Evolutionary conservation across 345 rosid genomes (phyloP).

Genomic region (Eucalyptus pauciflora): DNA sequence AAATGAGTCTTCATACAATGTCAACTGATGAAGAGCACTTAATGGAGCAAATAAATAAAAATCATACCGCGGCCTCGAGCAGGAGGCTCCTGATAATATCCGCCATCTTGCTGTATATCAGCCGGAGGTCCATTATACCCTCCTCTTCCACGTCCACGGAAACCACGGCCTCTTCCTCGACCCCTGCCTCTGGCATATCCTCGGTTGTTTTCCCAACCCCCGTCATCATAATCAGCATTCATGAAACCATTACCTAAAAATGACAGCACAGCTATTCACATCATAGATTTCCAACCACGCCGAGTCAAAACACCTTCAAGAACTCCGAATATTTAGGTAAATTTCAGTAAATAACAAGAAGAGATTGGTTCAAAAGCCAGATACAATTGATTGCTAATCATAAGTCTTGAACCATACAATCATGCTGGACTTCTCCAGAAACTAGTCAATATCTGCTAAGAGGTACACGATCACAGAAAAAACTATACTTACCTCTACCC

Average conservation of each 20-base stretch:
- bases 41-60: not conserved
- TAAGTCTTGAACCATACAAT: not conserved
- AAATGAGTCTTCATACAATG: not conserved
- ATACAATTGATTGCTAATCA: not conserved
- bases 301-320: not conserved
- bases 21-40: not conserved
- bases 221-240: constrained; percentile 22
- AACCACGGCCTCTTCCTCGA: constrained; percentile 36
- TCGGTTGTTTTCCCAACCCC: constrained; percentile 27
- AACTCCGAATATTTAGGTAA: not conserved
- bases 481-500: not conserved
- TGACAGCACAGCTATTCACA: not conserved
- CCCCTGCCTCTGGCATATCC: constrained; percentile 36
- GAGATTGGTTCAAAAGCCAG: not conserved
- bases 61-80: constrained; percentile 20
- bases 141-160: constrained; percentile 27
- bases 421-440: not conserved
- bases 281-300: not conserved
- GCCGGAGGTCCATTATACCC: constrained; percentile 61
- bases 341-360: not conserved
- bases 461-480: not conserved
- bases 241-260: constrained; percentile 6
- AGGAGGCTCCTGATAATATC: constrained; percentile 47
- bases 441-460: not conserved
- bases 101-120: constrained; percentile 64